Evolutionary conservation across 345 rosid species (phyloP), one percentile per base, ranked within the genome.

Genomic region (Punica granatum): DNA sequence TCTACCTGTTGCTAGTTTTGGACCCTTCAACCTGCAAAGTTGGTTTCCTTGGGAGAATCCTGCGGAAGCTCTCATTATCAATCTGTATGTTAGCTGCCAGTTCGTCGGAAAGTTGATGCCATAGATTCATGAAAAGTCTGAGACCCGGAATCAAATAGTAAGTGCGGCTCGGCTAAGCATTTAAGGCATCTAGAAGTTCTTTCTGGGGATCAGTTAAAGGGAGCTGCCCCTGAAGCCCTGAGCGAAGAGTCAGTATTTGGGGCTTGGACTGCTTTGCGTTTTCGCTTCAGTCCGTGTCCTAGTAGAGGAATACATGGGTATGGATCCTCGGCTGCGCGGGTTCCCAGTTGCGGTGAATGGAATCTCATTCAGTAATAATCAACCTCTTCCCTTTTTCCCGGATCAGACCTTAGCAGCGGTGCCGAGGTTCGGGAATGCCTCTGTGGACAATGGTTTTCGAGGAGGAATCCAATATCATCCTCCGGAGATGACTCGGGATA

Each of bases 251-350:
- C n/a, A n/a, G n/a, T n/a, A n/a, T n/a, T n/a, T n/a, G n/a, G 41
- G 41, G 11, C 5, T 37, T 11, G 41, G 11, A 4, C 41, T 11
- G 41, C 11, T 37, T 37, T 37, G 5, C 5, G 41, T 11, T 37
- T 5, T 11, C 11, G 41, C 5, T 37, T 37, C 11, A 4, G 41
- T 4, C 41, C 41, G 6, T 5, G 41, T 4, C 6, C 41, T 37
- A 11, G 11, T 37, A 5, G 41, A 37, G 53, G n/a, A n/a, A n/a
- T 73, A 30, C 68, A 72, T 83, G 85, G 64, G 53, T 51, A 90
- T 81, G 90, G 96, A 88, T 64, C 89, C 90, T 6, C 42, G 63
- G 16, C 64, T 76, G 4, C 81, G 71, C 63, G 85, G 79, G 32
- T 65, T 69, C 63, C 68, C 84, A 0, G 75, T 73, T 71, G 56